Conservation (phyloP, 176 grass and related monocot species). For the Aegilops speltoides region DNA sequence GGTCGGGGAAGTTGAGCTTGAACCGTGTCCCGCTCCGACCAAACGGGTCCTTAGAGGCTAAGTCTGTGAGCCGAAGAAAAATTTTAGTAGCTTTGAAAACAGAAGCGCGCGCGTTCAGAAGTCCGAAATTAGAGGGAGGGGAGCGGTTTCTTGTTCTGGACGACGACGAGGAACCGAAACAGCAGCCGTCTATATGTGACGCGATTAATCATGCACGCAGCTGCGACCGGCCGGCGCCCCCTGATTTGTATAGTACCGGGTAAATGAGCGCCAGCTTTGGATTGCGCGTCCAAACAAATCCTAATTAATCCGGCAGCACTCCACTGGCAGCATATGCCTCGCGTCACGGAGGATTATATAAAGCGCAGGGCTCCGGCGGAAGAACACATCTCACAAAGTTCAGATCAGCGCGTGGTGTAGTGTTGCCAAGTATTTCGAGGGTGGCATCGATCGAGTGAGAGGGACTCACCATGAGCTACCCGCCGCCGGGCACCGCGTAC, state of each 20-base stretch:
- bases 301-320: background rate
- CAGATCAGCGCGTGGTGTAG: too few species aligned
- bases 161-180: background rate
- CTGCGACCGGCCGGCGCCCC: background rate
- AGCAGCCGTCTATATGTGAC: background rate
- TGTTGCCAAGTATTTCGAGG: too few species aligned
- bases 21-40: too few species aligned
- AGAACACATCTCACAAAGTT: background rate
- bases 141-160: background rate
- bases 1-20: too few species aligned
- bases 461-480: slow-evolving; percentile 17
- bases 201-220: background rate
- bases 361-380: background rate
- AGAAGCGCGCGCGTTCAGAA: background rate
- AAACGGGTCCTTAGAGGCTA: too few species aligned
- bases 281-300: background rate
- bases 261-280: background rate
- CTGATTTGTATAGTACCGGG: background rate
- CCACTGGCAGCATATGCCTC: background rate
- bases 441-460: background rate
- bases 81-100: background rate
- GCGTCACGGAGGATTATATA: background rate
- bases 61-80: too few species aligned
- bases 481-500: slow-evolving; percentile 39
- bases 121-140: background rate